Conservation (phyloP, 2,329 filamentous ascomycete species). For the Rutstroemia sp. region DNA sequence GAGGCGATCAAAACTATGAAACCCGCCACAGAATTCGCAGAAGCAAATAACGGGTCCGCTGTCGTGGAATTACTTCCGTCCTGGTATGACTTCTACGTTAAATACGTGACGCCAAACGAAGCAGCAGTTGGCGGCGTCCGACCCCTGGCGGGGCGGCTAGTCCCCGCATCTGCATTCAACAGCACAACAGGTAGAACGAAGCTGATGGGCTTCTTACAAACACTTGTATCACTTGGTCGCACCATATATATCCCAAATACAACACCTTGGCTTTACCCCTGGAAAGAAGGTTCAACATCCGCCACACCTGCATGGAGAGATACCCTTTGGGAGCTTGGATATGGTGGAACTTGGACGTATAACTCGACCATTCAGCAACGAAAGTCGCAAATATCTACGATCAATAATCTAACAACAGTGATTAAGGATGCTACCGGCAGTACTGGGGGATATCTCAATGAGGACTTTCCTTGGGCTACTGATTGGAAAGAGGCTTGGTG, state of each 20-base stretch:
- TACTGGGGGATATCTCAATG: constrained; percentile 17
- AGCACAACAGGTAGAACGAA: constrained; percentile 3
- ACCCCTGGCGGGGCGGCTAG: constrained; percentile 7
- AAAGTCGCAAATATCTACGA: background rate
- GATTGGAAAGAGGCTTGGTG: constrained; percentile 17
- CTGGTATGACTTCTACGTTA: constrained; percentile 14
- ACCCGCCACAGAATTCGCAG: constrained; percentile 9
- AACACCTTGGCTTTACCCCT: constrained; percentile 13
- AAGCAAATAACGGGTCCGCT: constrained; percentile 5
- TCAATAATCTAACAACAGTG: background rate
- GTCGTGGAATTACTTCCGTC: constrained; percentile 10
- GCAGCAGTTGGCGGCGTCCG: constrained; percentile 8
- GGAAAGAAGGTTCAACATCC: constrained; percentile 13
- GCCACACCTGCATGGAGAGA: constrained; percentile 13
- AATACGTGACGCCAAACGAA: constrained; percentile 11
- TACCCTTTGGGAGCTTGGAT: constrained; percentile 12
- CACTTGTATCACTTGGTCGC: constrained; percentile 7
- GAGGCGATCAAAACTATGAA: constrained; percentile 13
- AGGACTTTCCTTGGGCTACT: constrained; percentile 12
- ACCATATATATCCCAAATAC: constrained; percentile 13
- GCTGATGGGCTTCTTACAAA: constrained; percentile 10
- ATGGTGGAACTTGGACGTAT: constrained; percentile 3
- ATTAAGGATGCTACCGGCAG: constrained; percentile 8
- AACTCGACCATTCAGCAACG: constrained; percentile 9
- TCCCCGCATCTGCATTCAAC: constrained; percentile 11